Conservation (phyloP, 352 stramenopile species). For the Phytophthora sp. region DNA sequence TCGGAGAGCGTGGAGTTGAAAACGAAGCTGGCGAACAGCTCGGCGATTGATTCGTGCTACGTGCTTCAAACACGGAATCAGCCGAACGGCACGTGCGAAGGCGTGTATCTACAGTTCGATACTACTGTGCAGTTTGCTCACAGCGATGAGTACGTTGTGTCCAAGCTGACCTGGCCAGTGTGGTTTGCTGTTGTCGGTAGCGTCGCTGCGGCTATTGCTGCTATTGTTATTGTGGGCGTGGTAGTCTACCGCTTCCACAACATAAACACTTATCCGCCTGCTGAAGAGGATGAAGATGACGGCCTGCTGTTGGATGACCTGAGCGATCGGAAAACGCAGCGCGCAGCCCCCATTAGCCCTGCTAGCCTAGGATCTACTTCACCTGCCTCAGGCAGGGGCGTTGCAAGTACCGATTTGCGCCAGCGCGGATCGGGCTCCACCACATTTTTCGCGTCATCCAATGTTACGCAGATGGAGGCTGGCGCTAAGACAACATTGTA, state of each 20-base stretch:
- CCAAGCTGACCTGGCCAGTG: constrained; percentile 50
- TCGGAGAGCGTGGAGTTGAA: constrained; percentile 22
- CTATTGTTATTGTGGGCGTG: constrained; percentile 52
- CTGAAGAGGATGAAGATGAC: constrained; percentile 35
- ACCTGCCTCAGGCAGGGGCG: constrained; percentile 14
- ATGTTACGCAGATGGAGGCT: constrained; percentile 30
- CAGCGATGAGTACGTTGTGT: constrained; percentile 67
- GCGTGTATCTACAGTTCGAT: constrained; percentile 74
- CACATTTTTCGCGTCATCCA: background rate
- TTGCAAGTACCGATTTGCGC: constrained; percentile 23
- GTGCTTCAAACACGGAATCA: constrained; percentile 79
- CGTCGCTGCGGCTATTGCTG: constrained; percentile 52
- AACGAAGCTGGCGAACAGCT: constrained; percentile 41
- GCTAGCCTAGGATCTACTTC: constrained; percentile 24
- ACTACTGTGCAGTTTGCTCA: constrained; percentile 59
- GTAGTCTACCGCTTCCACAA: constrained; percentile 56
- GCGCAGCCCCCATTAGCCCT: constrained; percentile 3
- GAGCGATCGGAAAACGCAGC: constrained; percentile 12
- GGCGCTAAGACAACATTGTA: constrained; percentile 28
- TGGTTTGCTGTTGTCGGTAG: constrained; percentile 68
- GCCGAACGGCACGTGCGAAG: constrained; percentile 59
- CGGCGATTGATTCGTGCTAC: constrained; percentile 62
- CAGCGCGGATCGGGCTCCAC: constrained; percentile 21
- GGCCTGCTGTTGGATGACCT: constrained; percentile 48
- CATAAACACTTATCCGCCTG: constrained; percentile 18